phyloP scores from a whole-genome alignment of 2,329 filamentous ascomycete genomes.

The Aaosphaeria pasadenensis region DNA sequence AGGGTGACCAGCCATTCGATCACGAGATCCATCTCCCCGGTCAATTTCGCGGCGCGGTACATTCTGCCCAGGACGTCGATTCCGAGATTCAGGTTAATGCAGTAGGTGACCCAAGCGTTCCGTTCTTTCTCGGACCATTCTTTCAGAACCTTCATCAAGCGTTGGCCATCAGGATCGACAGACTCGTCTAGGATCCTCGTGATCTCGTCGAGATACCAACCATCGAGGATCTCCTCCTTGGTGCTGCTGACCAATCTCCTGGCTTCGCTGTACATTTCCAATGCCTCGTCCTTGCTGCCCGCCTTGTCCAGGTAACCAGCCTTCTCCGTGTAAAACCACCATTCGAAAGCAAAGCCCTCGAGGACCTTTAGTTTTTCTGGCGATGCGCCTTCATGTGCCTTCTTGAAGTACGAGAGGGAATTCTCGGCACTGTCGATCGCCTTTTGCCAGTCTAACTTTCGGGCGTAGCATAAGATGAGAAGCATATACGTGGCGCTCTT shows the following conservation, averaged over 20 bases:
- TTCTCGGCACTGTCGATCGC: neutral
- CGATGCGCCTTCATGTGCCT: neutral
- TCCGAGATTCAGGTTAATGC: neutral
- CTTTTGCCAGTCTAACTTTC: neutral
- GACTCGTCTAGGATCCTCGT: slow-evolving; percentile 4
- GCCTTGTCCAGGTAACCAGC: neutral
- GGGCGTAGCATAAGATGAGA: no score
- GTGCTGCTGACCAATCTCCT: neutral
- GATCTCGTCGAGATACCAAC: neutral
- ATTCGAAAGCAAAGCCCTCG: no score
- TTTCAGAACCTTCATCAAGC: slow-evolving; percentile 4
- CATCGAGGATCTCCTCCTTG: neutral
- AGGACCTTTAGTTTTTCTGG: no score
- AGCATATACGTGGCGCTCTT: no score
- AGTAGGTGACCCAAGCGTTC: slow-evolving; percentile 1
- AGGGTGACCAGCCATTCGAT: slow-evolving; percentile 3
- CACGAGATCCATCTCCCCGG: slow-evolving; percentile 1
- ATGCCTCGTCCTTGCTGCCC: neutral
- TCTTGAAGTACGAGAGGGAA: neutral
- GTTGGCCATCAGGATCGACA: slow-evolving; percentile 2
- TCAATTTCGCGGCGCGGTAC: slow-evolving; percentile 4
- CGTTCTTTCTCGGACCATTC: slow-evolving; percentile 6
- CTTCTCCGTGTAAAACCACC: neutral
- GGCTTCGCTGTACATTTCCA: neutral
- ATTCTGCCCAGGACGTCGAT: neutral